Evolutionary conservation across 768 basidiomycete genomes (phyloP).

Genomic region (Chalciporus pseudorubinellus): DNA sequence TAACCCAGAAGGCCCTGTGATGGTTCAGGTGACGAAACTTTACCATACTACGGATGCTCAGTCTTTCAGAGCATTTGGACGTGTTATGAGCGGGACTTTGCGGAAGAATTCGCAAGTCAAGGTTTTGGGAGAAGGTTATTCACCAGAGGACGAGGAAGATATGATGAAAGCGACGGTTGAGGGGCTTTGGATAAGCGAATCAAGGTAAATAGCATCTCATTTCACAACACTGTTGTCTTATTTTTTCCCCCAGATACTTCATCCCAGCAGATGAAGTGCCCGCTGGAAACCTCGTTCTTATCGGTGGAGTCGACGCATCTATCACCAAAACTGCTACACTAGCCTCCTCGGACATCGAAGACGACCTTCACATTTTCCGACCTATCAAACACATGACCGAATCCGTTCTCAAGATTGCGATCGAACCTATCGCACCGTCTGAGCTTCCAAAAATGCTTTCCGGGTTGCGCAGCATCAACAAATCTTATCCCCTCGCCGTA

Average conservation of each 20-base stretch:
- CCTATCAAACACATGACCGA: conserved; percentile 97
- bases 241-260: conserved; percentile 61
- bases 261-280: conserved; percentile 85
- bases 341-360: conserved; percentile 65
- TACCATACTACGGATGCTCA: conserved; percentile 97
- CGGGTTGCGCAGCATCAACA: conserved; percentile 94
- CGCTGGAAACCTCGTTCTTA: conserved; percentile 89
- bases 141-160: conserved; percentile 99
- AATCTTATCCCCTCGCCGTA: conserved; percentile 89
- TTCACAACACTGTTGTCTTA: background rate
- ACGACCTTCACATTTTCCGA: conserved; percentile 92
- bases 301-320: conserved; percentile 90
- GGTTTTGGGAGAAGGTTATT: conserved; percentile 97
- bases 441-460: conserved; percentile 99
- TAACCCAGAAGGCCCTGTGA: conserved; percentile 80
- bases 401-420: conserved; percentile 95
- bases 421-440: conserved; percentile 96
- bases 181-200: conserved; percentile 87
- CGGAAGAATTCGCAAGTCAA: conserved; percentile 82
- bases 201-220: conserved; percentile 53
- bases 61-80: conserved; percentile 94
- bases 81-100: conserved; percentile 90
- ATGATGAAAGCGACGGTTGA: conserved; percentile 86
- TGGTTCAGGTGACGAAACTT: conserved; percentile 91
- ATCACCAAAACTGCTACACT: conserved; percentile 95